phyloP scores from a whole-genome alignment of 1,139 yeast species.

The Yamadazyma dendronema region DNA sequence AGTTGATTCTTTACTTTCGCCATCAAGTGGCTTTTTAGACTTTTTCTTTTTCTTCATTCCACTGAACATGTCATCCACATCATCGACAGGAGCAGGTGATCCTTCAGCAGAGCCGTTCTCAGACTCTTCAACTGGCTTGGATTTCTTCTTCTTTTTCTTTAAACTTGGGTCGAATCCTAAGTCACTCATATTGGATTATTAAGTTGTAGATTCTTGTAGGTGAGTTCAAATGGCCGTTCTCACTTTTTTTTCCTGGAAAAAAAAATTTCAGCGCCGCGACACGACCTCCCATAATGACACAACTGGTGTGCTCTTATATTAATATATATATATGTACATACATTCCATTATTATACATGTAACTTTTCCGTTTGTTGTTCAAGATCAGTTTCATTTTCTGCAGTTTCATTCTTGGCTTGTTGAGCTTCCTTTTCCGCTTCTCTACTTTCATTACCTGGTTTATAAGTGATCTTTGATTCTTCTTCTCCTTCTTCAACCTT shows the following conservation, averaged over 20 bases:
- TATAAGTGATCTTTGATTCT: conserved; percentile 45
- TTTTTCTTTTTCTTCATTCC: conserved; percentile 57
- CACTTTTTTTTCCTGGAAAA: conserved; percentile 5
- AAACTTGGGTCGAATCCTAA: conserved; percentile 75
- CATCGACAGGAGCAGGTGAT: conserved; percentile 32
- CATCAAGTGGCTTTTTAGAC: conserved; percentile 41
- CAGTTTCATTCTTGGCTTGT: conserved; percentile 8
- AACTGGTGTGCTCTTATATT: background rate
- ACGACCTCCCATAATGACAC: conserved; percentile 9
- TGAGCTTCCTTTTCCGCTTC: conserved; percentile 26
- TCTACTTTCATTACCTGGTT: conserved; percentile 49
- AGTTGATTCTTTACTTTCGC: conserved; percentile 27
- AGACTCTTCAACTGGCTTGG: conserved; percentile 44
- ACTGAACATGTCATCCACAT: conserved; percentile 51
- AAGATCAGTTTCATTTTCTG: conserved; percentile 6
- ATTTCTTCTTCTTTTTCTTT: conserved; percentile 84
- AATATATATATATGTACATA: background rate
- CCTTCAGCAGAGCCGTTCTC: conserved; percentile 28
- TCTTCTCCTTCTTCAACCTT: conserved; percentile 44
- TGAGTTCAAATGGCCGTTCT: conserved; percentile 7
- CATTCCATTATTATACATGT: background rate
- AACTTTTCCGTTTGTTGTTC: conserved; percentile 11
- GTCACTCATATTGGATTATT: conserved; percentile 41
- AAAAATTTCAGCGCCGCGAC: conserved; percentile 13
- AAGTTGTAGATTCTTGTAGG: background rate